These are phyloP conservation scores for Aspergillus proliferans DNA, from an alignment of 2,329 filamentous ascomycete species.

Conservation along the genomic window DNA sequence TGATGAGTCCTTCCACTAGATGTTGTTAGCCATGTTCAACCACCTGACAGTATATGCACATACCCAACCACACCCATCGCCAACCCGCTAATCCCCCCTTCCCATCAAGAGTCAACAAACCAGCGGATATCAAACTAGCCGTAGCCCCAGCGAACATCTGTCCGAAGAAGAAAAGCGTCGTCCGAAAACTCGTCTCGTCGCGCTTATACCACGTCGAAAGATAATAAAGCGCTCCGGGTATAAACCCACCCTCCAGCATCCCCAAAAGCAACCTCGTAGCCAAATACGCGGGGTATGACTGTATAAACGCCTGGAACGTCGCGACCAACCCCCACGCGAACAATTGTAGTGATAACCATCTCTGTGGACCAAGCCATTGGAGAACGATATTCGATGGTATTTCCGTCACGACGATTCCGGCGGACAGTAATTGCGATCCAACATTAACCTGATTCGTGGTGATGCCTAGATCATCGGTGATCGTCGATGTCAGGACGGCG, in stretches of 20 bases:
- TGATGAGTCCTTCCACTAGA: constrained; percentile 48
- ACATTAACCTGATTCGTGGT: constrained; percentile 51
- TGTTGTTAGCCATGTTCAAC: too few species aligned
- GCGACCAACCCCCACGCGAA: constrained; percentile 50
- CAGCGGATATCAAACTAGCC: constrained; percentile 32
- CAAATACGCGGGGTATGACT: constrained; percentile 43
- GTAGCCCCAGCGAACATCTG: constrained; percentile 48
- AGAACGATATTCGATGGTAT: constrained; percentile 52
- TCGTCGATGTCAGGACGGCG: constrained; percentile 49
- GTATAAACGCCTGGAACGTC: constrained; percentile 51
- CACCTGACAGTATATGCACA: background rate
- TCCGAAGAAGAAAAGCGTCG: constrained; percentile 53
- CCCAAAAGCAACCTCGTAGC: constrained; percentile 49
- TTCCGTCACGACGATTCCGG: constrained; percentile 44
- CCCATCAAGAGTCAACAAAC: constrained; percentile 45
- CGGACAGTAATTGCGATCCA: constrained; percentile 47
- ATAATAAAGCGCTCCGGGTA: constrained; percentile 44
- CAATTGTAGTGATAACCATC: constrained; percentile 50
- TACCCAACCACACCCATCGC: constrained; percentile 50
- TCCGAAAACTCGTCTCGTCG: constrained; percentile 47
- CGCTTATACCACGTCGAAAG: constrained; percentile 53
- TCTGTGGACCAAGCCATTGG: constrained; percentile 47
- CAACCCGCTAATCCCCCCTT: constrained; percentile 46
- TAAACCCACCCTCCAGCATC: constrained; percentile 51
- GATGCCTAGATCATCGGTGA: constrained; percentile 47